Evolutionary conservation across 192 early-diverging fungal species (phyloP), one percentile per base, ranked within the genome.

Genomic region (Thoreauomyces humboldtii): DNA sequence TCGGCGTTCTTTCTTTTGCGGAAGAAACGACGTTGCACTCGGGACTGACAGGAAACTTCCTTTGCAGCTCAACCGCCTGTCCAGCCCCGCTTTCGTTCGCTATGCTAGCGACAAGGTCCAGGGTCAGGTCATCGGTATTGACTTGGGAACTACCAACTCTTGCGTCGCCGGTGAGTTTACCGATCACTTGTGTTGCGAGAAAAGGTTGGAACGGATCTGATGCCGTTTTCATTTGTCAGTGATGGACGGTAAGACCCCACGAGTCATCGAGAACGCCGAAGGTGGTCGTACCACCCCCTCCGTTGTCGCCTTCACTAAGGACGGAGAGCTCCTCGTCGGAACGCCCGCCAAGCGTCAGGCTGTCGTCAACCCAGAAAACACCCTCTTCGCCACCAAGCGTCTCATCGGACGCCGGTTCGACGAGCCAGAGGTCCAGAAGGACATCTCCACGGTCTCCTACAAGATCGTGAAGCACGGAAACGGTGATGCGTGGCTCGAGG

Each of bases 71-170:
- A n/a, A n/a, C n/a, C n/a, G n/a, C n/a, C n/a, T n/a, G n/a, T n/a
- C n/a, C n/a, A n/a, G n/a, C n/a, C n/a, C n/a, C n/a, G 56, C 25
- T 25, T 48, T 62, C 19, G 27, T 17, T 45, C 60, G 60, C 17
- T 62, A 62, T 41, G 60, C 60, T 46, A 50, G 44, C 45, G 62
- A 64, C 48, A 64, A 64, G 62, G 48, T 53, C n/a, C 62, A 64
- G 35, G 62, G 62, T 11, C 48, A 56, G n/a, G 62, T 64, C 31
- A 95, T 99, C 64, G 97, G 97, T 75, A 96, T 99, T 68, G 97
- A 99, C 86, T 82, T 99, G 61, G 97, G 97, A 45, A 99, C 97
- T 28, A 99, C 97, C 67, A 98, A 99, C 86, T 98, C 95, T n/a
- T 99, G 97, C 73, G 97, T 99, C 33, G 88, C 92, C 47, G 78